phyloP scores from a whole-genome alignment of 257 asterid species.

The Penstemon eatonii region DNA sequence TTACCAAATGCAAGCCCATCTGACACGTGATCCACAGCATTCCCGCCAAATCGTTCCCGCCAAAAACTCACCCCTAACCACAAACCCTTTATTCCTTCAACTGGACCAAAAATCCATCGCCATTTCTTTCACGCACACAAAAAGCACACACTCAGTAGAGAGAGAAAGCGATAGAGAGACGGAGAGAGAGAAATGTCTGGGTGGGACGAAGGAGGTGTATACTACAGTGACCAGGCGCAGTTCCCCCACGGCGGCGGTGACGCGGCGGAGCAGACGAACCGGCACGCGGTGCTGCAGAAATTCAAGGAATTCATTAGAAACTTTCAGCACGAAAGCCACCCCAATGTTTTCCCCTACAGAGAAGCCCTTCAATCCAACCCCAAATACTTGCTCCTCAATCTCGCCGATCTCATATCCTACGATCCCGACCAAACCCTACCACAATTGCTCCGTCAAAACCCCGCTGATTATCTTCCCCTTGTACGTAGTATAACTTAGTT shows the following conservation, averaged over 20 bases:
- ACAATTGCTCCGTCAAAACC: conserved; percentile 77
- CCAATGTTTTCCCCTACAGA: conserved; percentile 83
- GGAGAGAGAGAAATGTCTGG: conserved; percentile 63
- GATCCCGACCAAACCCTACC: conserved; percentile 84
- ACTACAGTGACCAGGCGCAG: conserved; percentile 95
- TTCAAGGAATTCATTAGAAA: conserved; percentile 91
- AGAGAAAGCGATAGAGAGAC: conserved; percentile 19
- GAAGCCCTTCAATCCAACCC: conserved; percentile 83
- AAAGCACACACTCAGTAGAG: neutral
- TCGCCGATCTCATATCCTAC: conserved; percentile 87
- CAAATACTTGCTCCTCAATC: conserved; percentile 56
- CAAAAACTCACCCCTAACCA: conserved; percentile 25
- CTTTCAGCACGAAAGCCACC: conserved; percentile 76
- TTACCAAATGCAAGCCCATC: too few relatives aligned
- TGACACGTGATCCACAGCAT: conserved; percentile 28
- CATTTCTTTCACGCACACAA: conserved; percentile 6
- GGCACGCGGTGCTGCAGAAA: conserved; percentile 73
- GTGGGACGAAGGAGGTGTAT: conserved; percentile 91
- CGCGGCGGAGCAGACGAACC: conserved; percentile 56
- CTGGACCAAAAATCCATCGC: conserved; percentile 1
- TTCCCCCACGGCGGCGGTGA: conserved; percentile 54
- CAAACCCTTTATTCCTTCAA: conserved; percentile 18
- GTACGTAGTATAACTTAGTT: conserved; percentile 33
- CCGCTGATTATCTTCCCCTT: conserved; percentile 88
- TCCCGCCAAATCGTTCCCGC: conserved; percentile 92